A percentile compares a stretch with the other conserved stretches of the same genome.
These are phyloP conservation scores for Pseudocercospora macadamiae DNA, from an alignment of 2,329 filamentous ascomycete genomes.

Conservation along the genomic window DNA sequence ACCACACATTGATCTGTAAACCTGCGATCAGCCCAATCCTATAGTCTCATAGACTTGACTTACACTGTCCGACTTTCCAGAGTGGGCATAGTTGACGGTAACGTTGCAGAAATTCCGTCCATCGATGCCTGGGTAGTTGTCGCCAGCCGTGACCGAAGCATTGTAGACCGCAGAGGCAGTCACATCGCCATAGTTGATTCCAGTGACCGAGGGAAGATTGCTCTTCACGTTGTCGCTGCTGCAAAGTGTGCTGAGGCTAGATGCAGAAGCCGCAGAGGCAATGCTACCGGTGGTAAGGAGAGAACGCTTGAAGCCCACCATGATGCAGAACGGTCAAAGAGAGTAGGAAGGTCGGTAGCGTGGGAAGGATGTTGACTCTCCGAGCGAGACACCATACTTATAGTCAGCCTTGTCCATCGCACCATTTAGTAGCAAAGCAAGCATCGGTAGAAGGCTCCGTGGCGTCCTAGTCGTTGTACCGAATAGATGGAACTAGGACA, in stretches of 20 bases:
- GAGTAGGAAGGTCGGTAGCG: background rate
- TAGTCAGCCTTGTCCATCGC: too few relatives aligned
- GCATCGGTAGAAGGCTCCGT: background rate
- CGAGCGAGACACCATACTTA: background rate
- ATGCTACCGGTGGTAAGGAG: too few relatives aligned
- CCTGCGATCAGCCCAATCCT: background rate
- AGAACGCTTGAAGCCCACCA: background rate
- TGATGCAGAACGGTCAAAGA: background rate
- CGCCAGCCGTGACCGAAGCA: slow-evolving; percentile 17
- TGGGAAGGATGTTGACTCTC: background rate
- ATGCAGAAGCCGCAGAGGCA: slow-evolving; percentile 9
- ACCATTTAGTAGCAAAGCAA: background rate
- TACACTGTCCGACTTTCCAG: slow-evolving; percentile 10
- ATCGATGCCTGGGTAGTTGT: slow-evolving; percentile 18
- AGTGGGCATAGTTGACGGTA: slow-evolving; percentile 16
- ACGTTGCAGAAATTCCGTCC: slow-evolving; percentile 24
- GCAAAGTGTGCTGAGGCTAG: slow-evolving; percentile 14
- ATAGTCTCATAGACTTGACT: background rate
- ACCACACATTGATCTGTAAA: slow-evolving; percentile 25
- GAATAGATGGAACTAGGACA: background rate
- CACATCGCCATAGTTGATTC: slow-evolving; percentile 18
- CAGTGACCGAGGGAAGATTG: slow-evolving; percentile 11
- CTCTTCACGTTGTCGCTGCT: slow-evolving; percentile 5
- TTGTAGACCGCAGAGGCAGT: slow-evolving; percentile 17
- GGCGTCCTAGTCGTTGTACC: background rate